Evolutionary conservation across 805 yeast species (phyloP), one percentile per base, ranked within the genome.

Genomic region (Candida ipomoeae): DNA sequence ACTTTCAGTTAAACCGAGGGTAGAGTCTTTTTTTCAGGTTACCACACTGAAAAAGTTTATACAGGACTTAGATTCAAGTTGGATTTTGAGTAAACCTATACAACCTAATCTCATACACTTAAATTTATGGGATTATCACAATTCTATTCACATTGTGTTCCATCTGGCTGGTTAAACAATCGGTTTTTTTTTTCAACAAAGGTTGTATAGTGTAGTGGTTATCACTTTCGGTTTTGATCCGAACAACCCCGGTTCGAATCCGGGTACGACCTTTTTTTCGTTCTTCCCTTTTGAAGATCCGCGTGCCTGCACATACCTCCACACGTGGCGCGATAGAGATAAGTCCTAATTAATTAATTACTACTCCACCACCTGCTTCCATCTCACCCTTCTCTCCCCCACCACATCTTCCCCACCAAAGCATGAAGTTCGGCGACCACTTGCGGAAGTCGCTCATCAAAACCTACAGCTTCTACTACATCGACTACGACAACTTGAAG

Each of bases 371-470:
- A 21, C 33, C 38, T 20, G 31, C 41, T 39, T 23, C 18, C 41
- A 18, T 39, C 39, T 34, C 21, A 20, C 10, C 36, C n/a, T n/a
- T 8, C 13, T 14, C n/a, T 34, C 15, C 13, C 14, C 38, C 32
- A 34, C 40, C 3, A 15, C 33, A 17, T 26, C 29, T 26, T 26
- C 11, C 32, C 8, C 23, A 21, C 6, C 21, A 34, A 45, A 29
- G 31, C 46, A 94, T 94, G 97, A 92, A 91, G 79, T 94, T 94
- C 63, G 99, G 99, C 32, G 96, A 91, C 68, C 96, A 89, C 62
- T 79, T 92, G 60, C 84, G 89, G 66, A 84, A 87, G 58, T 87
- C 96, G 48, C 83, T 92, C 55, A 91, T 91, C 68, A 86, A 88
- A 68, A 94, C 89, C 68, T 91, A 91, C 70, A 81, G 85, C 58